Conservation (phyloP, 331 rosid species). For the Rosa hybrid region DNA sequence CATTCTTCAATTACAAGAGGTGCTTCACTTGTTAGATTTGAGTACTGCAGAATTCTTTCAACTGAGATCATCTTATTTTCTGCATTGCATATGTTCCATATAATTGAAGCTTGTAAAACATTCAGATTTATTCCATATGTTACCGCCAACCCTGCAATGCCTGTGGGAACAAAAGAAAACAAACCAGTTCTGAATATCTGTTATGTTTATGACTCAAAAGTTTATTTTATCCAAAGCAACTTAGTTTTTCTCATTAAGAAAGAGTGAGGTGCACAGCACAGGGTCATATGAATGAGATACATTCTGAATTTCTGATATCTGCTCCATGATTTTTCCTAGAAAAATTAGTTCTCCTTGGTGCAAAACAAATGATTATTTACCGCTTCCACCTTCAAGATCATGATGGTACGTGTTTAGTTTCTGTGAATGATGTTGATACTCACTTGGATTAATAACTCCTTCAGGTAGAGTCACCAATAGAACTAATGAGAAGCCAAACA, state of each 20-base stretch:
- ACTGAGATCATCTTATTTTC: constrained; percentile 95
- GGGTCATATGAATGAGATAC: background rate
- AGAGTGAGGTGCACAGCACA: background rate
- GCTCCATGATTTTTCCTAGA: background rate
- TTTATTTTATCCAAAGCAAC: background rate
- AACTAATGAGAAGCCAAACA: constrained; percentile 82
- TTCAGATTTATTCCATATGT: constrained; percentile 91
- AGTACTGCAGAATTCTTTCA: constrained; percentile 86
- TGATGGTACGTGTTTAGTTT: background rate
- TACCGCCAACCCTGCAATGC: constrained; percentile 94
- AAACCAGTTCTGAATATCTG: constrained; percentile 9
- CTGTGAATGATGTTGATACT: constrained; percentile 33
- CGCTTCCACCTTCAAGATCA: background rate
- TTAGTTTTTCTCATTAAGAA: background rate
- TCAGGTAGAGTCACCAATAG: constrained; percentile 79
- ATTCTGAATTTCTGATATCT: background rate
- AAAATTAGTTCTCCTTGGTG: background rate
- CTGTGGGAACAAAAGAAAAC: constrained; percentile 36
- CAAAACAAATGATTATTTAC: background rate
- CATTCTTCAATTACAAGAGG: constrained; percentile 64
- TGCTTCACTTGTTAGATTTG: constrained; percentile 75
- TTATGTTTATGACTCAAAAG: background rate
- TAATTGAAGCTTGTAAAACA: constrained; percentile 75
- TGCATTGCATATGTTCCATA: constrained; percentile 93
- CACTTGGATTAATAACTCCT: constrained; percentile 88